Base-by-base conservation (phyloP, 768 basidiomycete genomes). In the Calocybe cyanea region DNA sequence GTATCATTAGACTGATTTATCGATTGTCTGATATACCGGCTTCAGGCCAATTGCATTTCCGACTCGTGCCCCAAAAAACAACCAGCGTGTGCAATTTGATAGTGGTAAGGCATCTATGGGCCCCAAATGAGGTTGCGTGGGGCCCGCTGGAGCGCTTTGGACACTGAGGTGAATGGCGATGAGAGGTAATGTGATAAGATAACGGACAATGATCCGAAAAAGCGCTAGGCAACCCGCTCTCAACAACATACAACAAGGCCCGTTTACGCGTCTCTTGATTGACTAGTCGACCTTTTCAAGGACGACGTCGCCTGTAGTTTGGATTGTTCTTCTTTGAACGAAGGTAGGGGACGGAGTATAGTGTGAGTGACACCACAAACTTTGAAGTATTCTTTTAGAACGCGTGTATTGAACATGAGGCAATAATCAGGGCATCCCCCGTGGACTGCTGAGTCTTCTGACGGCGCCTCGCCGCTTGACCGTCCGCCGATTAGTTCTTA, bases 351-450 rank as follows among this genome's bases (percentile, higher is more conserved):
- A 28, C 36, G 50, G 45, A 34, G 41, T 48, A 46, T 41, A 50
- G 51, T 52, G 67, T 62, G 51, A 63, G 61, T 60, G 49, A 50
- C 28, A 36, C 41, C 28, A 25, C 35, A 49, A 50, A 47, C 40
- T 50, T 51, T 41, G 34, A 39, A 47, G 31, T 24, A 45, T 48
- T 45, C 53, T 63, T 63, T 62, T 60, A 58, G 57, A 64, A 67
- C 71, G 69, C 71, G 73, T 75, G 75, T 65, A 56, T 66, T 72
- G 53, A 69, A 77, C 77, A 80, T 73, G 77, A 78, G 76, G 77
- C 77, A 68, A 52, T 7, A 14, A 5, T 18, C 57, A 64, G 69
- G 69, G 67, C 62, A 63, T 64, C 68, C 68, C 67, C 63, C 64
- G 64, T 66, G 66, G 57, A 60, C 55, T 48, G 53, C 43, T 45